These are phyloP conservation scores for Penstemon eatonii DNA, from an alignment of 257 asterid species.

Conservation along the genomic window DNA sequence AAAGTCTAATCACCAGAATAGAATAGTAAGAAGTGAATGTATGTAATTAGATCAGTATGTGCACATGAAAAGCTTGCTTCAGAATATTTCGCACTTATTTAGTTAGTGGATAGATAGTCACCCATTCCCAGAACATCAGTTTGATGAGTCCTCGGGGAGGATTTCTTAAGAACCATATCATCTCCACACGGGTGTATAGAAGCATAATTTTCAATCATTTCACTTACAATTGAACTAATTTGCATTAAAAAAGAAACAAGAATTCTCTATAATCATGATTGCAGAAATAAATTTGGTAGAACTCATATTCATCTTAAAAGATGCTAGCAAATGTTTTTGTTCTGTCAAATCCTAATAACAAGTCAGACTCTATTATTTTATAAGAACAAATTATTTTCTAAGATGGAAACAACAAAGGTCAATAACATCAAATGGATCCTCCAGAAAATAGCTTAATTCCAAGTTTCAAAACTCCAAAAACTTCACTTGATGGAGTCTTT, in stretches of 20 bases:
- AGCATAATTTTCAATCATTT: not conserved
- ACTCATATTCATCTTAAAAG: not conserved
- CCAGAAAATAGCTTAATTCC: not conserved
- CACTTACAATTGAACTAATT: not conserved
- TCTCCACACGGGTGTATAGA: not conserved
- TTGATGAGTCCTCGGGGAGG: not conserved
- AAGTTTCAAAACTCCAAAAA: not conserved
- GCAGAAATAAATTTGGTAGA: not conserved
- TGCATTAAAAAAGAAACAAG: not conserved
- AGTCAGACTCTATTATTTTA: not conserved
- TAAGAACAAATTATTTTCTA: not conserved
- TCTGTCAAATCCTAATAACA: not conserved
- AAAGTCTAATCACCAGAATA: slow-evolving; percentile 15
- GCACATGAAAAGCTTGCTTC: not conserved
- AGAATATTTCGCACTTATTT: slow-evolving; percentile 1
- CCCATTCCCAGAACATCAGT: not conserved
- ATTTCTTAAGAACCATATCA: not conserved
- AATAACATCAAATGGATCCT: not conserved
- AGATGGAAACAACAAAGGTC: not conserved
- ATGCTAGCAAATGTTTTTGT: not conserved
- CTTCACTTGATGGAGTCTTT: not conserved
- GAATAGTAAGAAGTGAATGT: not conserved
- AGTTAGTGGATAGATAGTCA: not conserved
- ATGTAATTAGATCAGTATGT: not conserved
- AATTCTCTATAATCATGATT: not conserved